These are phyloP conservation scores for Kluyveromyces dobzhanskii DNA, from an alignment of 805 yeast genomes.

Conservation along the genomic window DNA sequence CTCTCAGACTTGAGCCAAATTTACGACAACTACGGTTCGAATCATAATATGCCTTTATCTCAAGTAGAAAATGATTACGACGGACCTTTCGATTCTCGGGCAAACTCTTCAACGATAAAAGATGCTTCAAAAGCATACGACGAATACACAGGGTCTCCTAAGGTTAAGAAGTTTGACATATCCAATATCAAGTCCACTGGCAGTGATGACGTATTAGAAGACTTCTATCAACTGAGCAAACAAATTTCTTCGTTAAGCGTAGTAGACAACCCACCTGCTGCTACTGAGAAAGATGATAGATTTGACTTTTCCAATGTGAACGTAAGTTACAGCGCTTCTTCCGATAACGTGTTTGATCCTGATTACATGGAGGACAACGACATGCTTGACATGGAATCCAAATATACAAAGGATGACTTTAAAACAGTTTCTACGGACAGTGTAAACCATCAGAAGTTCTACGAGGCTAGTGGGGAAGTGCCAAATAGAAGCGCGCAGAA, in stretches of 20 bases:
- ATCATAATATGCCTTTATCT: not conserved
- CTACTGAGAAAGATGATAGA: slow-evolving; percentile 7
- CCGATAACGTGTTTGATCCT: slow-evolving; percentile 24
- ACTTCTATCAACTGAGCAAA: slow-evolving; percentile 13
- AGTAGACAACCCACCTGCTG: not conserved
- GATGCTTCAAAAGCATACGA: slow-evolving; percentile 19
- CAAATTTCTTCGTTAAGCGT: slow-evolving; percentile 8
- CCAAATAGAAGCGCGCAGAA: too few species aligned
- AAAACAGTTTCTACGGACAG: slow-evolving; percentile 1
- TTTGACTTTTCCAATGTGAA: slow-evolving; percentile 7
- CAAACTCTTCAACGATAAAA: not conserved
- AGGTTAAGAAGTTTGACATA: slow-evolving; percentile 17
- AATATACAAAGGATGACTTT: slow-evolving; percentile 19
- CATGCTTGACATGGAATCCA: slow-evolving; percentile 24
- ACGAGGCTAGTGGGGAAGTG: not conserved
- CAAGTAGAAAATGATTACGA: not conserved
- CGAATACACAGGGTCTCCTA: slow-evolving; percentile 19
- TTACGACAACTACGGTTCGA: slow-evolving; percentile 9
- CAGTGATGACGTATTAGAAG: slow-evolving; percentile 15
- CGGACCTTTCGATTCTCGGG: not conserved
- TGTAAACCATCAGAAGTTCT: not conserved
- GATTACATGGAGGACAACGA: slow-evolving; percentile 25
- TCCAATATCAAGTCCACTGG: slow-evolving; percentile 18
- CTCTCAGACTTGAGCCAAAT: slow-evolving; percentile 13
- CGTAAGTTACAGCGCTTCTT: slow-evolving; percentile 11